phyloP scores from a whole-genome alignment of 768 basidiomycete genomes.

The Tylopilus plumbeoviolaceoides region DNA sequence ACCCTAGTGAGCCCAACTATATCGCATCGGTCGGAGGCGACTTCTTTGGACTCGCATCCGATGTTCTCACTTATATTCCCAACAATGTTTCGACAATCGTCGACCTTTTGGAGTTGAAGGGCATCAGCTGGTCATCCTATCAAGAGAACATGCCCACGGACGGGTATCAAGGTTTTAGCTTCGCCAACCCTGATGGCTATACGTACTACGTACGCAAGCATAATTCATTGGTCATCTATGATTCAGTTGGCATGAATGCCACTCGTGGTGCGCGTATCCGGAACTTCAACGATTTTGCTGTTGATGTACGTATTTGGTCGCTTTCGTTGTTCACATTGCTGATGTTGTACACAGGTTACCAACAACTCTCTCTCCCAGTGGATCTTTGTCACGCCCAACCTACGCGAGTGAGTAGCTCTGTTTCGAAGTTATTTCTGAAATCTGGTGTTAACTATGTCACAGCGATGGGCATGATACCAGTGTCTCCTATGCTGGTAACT shows the following conservation, averaged over 20 bases:
- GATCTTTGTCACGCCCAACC: conserved; percentile 60
- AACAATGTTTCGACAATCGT: background rate
- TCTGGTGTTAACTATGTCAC: conserved; percentile 8
- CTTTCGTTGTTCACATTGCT: background rate
- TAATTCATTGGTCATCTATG: background rate
- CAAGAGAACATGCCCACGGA: background rate
- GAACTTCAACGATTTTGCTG: background rate
- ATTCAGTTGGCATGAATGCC: background rate
- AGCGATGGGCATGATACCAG: conserved; percentile 62
- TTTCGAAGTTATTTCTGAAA: background rate
- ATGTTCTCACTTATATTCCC: background rate
- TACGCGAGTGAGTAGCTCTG: conserved; percentile 24
- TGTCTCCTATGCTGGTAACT: conserved; percentile 42
- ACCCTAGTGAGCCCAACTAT: background rate
- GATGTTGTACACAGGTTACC: conserved; percentile 15
- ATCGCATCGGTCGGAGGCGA: background rate
- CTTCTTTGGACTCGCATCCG: background rate
- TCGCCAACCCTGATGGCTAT: background rate
- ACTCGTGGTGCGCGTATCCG: background rate
- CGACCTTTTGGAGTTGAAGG: background rate
- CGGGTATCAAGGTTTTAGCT: background rate
- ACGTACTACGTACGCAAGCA: background rate
- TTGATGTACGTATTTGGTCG: background rate
- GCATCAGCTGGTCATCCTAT: background rate
- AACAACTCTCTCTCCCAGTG: conserved; percentile 52